Evolutionary conservation across 768 basidiomycete species (phyloP), one percentile per base, ranked within the genome.

Genomic region (Suillus lakei): DNA sequence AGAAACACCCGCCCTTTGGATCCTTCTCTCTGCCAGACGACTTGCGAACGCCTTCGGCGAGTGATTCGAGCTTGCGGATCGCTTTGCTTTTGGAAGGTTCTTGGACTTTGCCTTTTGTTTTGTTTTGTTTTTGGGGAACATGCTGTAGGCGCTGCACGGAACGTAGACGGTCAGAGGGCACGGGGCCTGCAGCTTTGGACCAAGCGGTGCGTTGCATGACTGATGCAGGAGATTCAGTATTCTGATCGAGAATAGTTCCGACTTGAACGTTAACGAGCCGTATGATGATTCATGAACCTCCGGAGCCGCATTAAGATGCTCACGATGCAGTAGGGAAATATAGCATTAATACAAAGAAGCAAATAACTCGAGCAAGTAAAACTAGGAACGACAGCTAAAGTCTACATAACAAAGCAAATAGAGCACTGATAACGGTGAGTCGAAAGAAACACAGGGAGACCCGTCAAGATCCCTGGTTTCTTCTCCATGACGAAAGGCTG

Each of bases 401-500:
- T 59, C 58, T 59, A 59, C 56, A 71, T 41, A 66, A 54, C 64
- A 63, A 74, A 64, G 8, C 65, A 55, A 39, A 61, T 38, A 61
- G 51, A 64, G 62, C 51, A 39, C 64, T 67, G 61, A 69, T 60
- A 67, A 26, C 32, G 21, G 16, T 46, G 1, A 41, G 50, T 30
- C 26, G 32, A 44, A n/a, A 21, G 23, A 28, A 59, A n/a, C n/a
- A 44, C 54, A 50, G 34, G 34, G 51, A 53, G 16, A 53, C 5
- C 21, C 58, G 30, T 62, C 71, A 89, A 65, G 86, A 87, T 10
- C 86, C 84, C 72, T 90, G 89, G 69, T 84, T 89, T 68, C 89
- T 83, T 75, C 89, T 83, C 69, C 88, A 90, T 81, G 77, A 71
- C 32, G 91, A 91, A 73, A 94, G 86, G 67, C 91, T 91, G 68